These are phyloP conservation scores for Pilaira anomala DNA, from an alignment of 192 early-diverging fungal species.

Conservation along the genomic window DNA sequence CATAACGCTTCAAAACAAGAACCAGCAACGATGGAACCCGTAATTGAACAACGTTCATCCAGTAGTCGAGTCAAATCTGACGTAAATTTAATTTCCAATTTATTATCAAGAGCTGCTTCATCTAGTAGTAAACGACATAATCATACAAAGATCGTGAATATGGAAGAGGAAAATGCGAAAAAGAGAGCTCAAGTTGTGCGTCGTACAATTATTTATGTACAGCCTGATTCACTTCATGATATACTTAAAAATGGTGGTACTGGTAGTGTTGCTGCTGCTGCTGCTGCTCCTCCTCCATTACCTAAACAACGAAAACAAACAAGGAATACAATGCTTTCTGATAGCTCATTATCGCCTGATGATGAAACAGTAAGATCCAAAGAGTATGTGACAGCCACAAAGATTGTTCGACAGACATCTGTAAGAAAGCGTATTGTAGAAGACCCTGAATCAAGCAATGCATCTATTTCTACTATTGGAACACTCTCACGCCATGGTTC, in stretches of 20 bases:
- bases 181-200: conserved; percentile 30
- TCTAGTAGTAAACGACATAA: neutral
- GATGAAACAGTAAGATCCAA: conserved; percentile 8
- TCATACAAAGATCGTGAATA: conserved; percentile 17
- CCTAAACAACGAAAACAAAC: neutral
- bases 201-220: conserved; percentile 34
- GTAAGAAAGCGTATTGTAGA: conserved; percentile 3
- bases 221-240: conserved; percentile 15
- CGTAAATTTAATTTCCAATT: neutral
- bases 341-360: conserved; percentile 1
- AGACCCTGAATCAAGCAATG: neutral
- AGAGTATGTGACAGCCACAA: conserved; percentile 12
- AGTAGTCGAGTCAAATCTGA: neutral
- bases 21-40: neutral
- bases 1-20: conserved; percentile 13
- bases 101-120: conserved; percentile 1
- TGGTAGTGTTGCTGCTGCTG: neutral
- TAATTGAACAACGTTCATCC: neutral
- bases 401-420: conserved; percentile 10
- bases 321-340: neutral
- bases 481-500: conserved; percentile 2
- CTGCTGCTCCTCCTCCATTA: neutral
- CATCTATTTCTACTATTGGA: neutral
- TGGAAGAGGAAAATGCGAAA: conserved; percentile 10
- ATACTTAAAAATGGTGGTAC: conserved; percentile 5